Evolutionary conservation across 2,329 filamentous ascomycete species (phyloP).

Genomic region (Blumeria hordei): DNA sequence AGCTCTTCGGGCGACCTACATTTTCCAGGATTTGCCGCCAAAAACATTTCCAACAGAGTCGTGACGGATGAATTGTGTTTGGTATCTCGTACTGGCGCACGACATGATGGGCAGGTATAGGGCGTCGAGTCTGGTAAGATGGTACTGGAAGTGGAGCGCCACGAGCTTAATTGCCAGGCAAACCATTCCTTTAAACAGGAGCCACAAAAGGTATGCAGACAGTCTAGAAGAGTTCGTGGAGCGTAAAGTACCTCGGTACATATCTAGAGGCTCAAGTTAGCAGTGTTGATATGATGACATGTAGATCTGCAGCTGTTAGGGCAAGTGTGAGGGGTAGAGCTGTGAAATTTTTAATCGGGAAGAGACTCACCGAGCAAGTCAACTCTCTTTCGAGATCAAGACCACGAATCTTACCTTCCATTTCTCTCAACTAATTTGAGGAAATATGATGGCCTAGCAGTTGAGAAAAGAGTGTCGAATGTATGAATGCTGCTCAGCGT

Average conservation of each 20-base stretch:
- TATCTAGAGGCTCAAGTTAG: conserved; percentile 33
- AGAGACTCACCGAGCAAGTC: conserved; percentile 61
- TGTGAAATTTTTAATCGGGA: neutral
- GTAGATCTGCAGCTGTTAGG: conserved; percentile 1
- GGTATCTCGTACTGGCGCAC: conserved; percentile 64
- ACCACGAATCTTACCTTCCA: conserved; percentile 26
- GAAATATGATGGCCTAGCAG: too few species aligned
- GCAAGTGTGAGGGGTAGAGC: neutral
- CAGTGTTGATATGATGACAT: conserved; percentile 5
- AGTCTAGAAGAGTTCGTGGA: conserved; percentile 75
- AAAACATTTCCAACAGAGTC: conserved; percentile 70
- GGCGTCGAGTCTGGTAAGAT: conserved; percentile 13
- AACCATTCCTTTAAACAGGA: conserved; percentile 96
- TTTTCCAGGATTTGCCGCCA: conserved; percentile 56
- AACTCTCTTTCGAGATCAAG: conserved; percentile 78
- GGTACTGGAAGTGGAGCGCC: conserved; percentile 9
- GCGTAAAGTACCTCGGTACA: conserved; percentile 89
- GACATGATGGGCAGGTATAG: conserved; percentile 86
- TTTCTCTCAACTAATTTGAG: conserved; percentile 9
- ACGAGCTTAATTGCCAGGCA: conserved; percentile 31
- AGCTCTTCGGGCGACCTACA: conserved; percentile 48
- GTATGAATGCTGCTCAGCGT: too few species aligned
- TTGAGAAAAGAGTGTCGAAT: too few species aligned
- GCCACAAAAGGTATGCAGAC: conserved; percentile 87
- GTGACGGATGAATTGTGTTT: conserved; percentile 77